Base-by-base conservation (phyloP, 108 stramenopile genomes). In the Cylindrotheca fusiformis region DNA sequence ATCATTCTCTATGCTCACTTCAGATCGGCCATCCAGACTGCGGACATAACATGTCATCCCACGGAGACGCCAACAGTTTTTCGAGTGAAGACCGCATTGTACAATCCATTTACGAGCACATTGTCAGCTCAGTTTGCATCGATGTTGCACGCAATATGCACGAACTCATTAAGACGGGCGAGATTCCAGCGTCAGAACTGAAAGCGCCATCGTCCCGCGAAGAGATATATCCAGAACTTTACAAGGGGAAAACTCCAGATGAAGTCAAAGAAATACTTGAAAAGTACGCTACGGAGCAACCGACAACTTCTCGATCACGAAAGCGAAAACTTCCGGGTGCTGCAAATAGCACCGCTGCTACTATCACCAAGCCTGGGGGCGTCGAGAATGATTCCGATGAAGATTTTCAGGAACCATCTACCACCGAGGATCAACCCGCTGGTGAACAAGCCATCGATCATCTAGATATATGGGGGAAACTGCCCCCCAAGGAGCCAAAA, bases 151-250 rank as follows among this genome's bases (percentile, higher is more conserved):
- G 46, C 23, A 67, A 70, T 36, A 57, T 69, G 47, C 75, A 76
- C 55, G 49, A 65, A 32, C n/a, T 69, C 36, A 65, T 76, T 46
- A 76, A 76, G 50, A 76, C 75, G 2, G 75, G 75, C 46, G 18
- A 22, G 2, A 27, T 55, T 28, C 58, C 75, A 6, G 22, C 67
- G 5, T 63, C 60, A 28, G 54, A 63, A 8, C 54, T 68, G 29
- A 44, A 32, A 19, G 48, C 52, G 19, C 24, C 67, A 31, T 24
- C 44, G 18, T 59, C 50, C 1, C 58, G 58, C 21, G 31, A 54
- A 4, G 58, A 51, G 4, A 59, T 59, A 0, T 59, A 48, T 29
- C 67, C 67, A 2, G 5, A 62, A 8, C 26, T 68, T 21, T 58
- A 68, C 28, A 4, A 51, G 32, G 28, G 31, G 3, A 50, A 68